Evolutionary conservation across 139 green algal genomes (phyloP).

Genomic region (Coelastrella sp.): DNA sequence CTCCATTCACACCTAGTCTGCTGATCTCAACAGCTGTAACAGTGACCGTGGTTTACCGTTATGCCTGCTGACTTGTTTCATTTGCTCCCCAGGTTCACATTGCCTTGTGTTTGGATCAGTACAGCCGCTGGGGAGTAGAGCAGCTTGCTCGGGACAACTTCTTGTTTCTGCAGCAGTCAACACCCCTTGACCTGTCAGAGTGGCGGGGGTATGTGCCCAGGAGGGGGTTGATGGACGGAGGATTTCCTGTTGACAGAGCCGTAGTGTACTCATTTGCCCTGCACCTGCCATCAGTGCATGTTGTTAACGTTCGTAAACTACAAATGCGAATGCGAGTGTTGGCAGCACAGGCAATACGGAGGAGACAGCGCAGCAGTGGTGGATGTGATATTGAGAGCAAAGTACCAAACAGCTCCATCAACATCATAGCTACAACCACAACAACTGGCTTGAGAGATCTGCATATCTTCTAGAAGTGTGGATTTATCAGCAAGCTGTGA

Average conservation of each 20-base stretch:
- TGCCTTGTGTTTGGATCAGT: conserved; percentile 49
- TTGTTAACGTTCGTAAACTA: background rate
- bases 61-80: no score
- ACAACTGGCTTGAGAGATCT: background rate
- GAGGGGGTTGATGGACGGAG: conserved; percentile 23
- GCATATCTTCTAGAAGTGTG: background rate
- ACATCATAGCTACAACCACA: background rate
- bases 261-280: conserved; percentile 48
- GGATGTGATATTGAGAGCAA: background rate
- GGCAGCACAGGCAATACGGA: background rate
- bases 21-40: no score
- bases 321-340: background rate
- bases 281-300: background rate
- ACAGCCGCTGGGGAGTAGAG: conserved; percentile 48
- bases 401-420: background rate
- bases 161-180: conserved; percentile 35
- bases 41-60: no score
- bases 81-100: conserved; percentile 33
- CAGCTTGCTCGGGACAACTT: conserved; percentile 26
- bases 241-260: conserved; percentile 27
- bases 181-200: background rate
- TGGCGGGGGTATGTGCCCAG: conserved; percentile 49
- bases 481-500: background rate
- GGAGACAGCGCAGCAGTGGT: background rate
- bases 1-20: no score